Conservation (phyloP, 768 basidiomycete genomes). For the Inosperma sp. region DNA sequence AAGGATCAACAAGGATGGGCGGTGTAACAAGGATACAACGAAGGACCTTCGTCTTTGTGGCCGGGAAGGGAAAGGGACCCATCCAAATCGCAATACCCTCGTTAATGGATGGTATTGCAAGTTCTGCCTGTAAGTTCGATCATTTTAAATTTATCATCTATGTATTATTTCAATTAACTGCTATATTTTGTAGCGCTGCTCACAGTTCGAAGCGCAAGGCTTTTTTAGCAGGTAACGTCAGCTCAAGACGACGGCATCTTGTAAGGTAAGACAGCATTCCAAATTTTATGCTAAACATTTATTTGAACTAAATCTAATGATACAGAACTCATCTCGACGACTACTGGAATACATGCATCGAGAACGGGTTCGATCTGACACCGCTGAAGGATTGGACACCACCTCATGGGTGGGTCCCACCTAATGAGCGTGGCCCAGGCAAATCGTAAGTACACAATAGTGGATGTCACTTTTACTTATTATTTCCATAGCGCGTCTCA, state of each 20-base stretch:
- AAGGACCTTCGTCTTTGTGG: conserved; percentile 1
- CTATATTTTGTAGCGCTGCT: neutral
- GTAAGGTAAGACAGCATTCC: neutral
- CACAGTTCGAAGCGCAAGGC: neutral
- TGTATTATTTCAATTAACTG: neutral
- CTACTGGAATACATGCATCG: neutral
- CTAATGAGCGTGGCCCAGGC: neutral
- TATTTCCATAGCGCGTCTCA: neutral
- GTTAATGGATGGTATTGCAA: neutral
- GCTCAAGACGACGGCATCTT: neutral
- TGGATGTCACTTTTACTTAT: neutral
- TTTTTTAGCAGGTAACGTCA: neutral
- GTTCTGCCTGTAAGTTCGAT: neutral
- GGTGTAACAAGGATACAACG: neutral
- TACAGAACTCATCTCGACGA: neutral
- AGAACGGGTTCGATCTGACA: neutral
- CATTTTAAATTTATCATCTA: no score
- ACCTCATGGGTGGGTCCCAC: neutral
- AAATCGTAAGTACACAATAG: neutral
- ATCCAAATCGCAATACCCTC: neutral
- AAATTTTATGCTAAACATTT: neutral
- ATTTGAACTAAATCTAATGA: neutral
- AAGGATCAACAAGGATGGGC: neutral
- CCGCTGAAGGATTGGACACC: neutral
- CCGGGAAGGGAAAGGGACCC: neutral